phyloP scores from a whole-genome alignment of 1,139 yeast genomes.

The Ashbya aceris region DNA sequence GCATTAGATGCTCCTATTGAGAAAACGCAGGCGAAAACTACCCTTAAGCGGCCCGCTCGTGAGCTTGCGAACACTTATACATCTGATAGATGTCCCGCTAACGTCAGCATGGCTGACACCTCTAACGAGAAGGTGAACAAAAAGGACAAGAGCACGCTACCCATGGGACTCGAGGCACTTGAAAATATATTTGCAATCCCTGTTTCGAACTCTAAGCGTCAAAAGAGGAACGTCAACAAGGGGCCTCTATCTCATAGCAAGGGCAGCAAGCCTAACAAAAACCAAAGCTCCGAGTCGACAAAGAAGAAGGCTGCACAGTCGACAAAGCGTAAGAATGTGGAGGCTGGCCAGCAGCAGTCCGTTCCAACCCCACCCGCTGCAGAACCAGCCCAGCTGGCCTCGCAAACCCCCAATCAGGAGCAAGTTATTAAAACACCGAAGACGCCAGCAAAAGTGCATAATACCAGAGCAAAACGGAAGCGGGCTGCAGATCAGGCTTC shows the following conservation, averaged over 20 bases:
- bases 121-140: constrained; percentile 1
- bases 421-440: constrained; percentile 1
- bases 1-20: background rate
- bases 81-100: no score
- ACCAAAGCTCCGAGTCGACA: constrained; percentile 1
- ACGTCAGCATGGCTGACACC: background rate
- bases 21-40: background rate
- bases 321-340: background rate
- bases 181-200: constrained; percentile 20
- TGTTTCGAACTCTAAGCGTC: constrained; percentile 10
- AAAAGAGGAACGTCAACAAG: constrained; percentile 15
- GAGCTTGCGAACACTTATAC: background rate
- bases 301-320: background rate
- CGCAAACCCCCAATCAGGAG: constrained; percentile 1
- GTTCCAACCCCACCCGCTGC: background rate
- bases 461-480: background rate
- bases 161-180: constrained; percentile 14
- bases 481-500: background rate
- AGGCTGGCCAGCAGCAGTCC: background rate
- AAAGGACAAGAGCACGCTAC: background rate
- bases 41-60: background rate
- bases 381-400: background rate
- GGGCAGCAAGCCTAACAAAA: constrained; percentile 5
- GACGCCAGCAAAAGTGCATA: constrained; percentile 1
- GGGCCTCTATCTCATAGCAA: constrained; percentile 3